Percentiles rank a stretch among this genome's conserved stretches.
These are phyloP conservation scores for Nissolia schottii DNA, from an alignment of 306 rosid species.

Conservation along the genomic window DNA sequence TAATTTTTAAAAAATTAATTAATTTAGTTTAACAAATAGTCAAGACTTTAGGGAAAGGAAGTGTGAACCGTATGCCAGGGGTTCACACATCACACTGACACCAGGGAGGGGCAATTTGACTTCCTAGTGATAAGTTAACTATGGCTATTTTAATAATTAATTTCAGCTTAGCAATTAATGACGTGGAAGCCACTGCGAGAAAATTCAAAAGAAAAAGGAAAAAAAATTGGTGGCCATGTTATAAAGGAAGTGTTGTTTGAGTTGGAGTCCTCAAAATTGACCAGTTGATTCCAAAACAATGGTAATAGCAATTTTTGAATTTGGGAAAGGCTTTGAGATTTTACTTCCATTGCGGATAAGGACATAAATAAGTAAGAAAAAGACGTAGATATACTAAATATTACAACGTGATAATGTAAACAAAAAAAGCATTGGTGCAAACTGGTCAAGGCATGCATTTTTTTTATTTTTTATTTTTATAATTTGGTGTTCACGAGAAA, in stretches of 20 bases:
- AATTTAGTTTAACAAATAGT: too few species aligned
- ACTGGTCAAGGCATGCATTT: constrained; percentile 1
- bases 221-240: neutral
- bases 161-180: neutral
- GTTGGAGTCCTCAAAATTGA: constrained; percentile 38
- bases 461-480: too few species aligned
- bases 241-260: neutral
- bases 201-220: neutral
- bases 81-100: neutral
- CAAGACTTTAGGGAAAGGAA: neutral
- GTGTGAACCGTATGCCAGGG: neutral
- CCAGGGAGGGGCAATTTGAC: neutral
- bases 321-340: neutral
- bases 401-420: neutral
- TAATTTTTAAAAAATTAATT: too few species aligned
- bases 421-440: constrained; percentile 21
- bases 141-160: neutral
- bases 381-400: neutral
- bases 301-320: constrained; percentile 15
- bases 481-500: constrained; percentile 26
- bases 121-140: neutral
- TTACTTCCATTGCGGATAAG: constrained; percentile 9
- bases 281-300: constrained; percentile 21
- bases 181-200: constrained; percentile 13
- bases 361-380: neutral